These are phyloP conservation scores for Blumeria hordei DNA, from an alignment of 2,329 filamentous ascomycete genomes.

Conservation along the genomic window DNA sequence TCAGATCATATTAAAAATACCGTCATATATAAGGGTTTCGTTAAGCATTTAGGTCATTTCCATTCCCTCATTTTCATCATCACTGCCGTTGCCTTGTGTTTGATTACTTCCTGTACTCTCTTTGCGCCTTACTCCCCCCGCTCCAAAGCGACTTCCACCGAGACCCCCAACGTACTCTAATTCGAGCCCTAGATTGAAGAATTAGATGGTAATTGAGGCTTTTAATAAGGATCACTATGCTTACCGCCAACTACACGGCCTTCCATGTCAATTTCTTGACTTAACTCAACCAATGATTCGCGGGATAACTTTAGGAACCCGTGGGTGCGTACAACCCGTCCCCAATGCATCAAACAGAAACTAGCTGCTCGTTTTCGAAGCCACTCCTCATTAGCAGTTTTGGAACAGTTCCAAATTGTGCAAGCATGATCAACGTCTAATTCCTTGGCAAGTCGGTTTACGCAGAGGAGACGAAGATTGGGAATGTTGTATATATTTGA, in stretches of 20 bases:
- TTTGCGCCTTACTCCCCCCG: slow-evolving; percentile 25
- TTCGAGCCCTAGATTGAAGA: slow-evolving; percentile 12
- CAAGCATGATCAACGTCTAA: slow-evolving; percentile 88
- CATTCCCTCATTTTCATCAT: slow-evolving; percentile 37
- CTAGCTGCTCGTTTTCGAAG: slow-evolving; percentile 65
- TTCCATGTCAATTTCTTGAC: slow-evolving; percentile 79
- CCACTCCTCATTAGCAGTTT: slow-evolving; percentile 80
- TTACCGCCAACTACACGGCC: slow-evolving; percentile 77
- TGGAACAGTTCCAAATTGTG: slow-evolving; percentile 86
- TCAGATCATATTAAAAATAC: neutral
- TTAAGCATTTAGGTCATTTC: slow-evolving; percentile 20
- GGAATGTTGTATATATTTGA: slow-evolving; percentile 96
- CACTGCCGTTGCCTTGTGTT: slow-evolving; percentile 26
- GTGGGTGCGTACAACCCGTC: slow-evolving; percentile 68
- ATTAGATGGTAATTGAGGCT: slow-evolving; percentile 4
- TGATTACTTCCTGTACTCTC: slow-evolving; percentile 34
- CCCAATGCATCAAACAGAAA: slow-evolving; percentile 89
- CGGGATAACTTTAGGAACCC: slow-evolving; percentile 67
- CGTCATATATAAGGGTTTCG: neutral
- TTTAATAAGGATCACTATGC: slow-evolving; percentile 29
- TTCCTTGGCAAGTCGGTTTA: slow-evolving; percentile 73
- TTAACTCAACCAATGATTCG: slow-evolving; percentile 52
- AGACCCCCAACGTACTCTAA: slow-evolving; percentile 22
- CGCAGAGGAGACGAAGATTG: slow-evolving; percentile 69
- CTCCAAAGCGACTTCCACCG: slow-evolving; percentile 23